Conservation (phyloP, 129 eudicot genomes). For the Flaveria sonorensis region DNA sequence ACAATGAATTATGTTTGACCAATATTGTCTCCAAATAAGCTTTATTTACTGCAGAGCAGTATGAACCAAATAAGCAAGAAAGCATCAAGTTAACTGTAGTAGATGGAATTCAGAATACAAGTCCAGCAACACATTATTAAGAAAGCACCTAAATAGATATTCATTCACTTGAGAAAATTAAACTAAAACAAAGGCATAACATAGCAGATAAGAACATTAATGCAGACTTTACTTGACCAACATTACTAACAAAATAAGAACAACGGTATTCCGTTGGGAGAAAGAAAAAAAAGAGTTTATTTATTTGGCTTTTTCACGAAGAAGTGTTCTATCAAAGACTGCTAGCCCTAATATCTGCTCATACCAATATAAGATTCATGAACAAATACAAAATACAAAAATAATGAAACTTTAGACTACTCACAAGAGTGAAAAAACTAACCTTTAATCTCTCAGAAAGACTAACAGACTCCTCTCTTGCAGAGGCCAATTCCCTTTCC, state of each 20-base stretch:
- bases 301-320: neutral
- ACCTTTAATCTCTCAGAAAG: slow-evolving; percentile 74
- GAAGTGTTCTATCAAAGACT: neutral
- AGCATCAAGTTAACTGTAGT: slow-evolving; percentile 8
- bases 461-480: slow-evolving; percentile 73
- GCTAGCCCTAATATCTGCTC: neutral
- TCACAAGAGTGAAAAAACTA: slow-evolving; percentile 10
- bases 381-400: slow-evolving; percentile 9
- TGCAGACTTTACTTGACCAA: neutral
- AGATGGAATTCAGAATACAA: slow-evolving; percentile 11
- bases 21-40: slow-evolving; percentile 12
- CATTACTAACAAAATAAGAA: slow-evolving; percentile 4
- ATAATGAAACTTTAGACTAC: neutral
- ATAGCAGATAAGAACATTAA: neutral
- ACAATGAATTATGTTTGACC: neutral
- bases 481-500: slow-evolving; percentile 67
- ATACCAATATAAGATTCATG: slow-evolving; percentile 15
- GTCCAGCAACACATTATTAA: slow-evolving; percentile 2
- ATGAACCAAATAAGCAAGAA: slow-evolving; percentile 12
- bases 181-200: neutral
- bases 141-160: neutral
- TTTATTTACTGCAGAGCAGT: slow-evolving; percentile 6
- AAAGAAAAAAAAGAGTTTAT: neutral
- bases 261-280: neutral
- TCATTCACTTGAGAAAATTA: neutral